phyloP scores from a whole-genome alignment of 2,329 filamentous ascomycete species.

The Atkinsonella texensis region DNA sequence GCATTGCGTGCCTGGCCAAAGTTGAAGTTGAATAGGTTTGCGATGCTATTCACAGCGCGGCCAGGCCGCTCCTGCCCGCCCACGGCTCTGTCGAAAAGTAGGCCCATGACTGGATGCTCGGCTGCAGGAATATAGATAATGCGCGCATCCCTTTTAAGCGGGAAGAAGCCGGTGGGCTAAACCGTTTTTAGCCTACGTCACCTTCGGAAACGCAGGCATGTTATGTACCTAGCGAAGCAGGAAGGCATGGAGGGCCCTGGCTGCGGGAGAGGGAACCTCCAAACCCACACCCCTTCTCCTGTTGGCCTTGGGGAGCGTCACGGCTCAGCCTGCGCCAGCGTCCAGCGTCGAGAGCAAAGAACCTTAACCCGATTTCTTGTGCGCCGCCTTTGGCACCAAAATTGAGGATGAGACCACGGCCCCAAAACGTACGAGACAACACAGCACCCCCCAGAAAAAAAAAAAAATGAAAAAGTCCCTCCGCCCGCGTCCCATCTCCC shows the following conservation, averaged over 20 bases:
- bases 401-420: constrained; percentile 28
- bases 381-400: constrained; percentile 28
- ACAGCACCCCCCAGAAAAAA: constrained; percentile 17
- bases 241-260: not conserved
- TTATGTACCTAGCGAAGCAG: not conserved
- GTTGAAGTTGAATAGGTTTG: not conserved
- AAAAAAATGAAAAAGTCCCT: constrained; percentile 20
- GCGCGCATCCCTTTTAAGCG: constrained; percentile 4
- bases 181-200: not conserved
- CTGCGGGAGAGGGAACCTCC: constrained; percentile 6
- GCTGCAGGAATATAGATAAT: constrained; percentile 7
- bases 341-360: constrained; percentile 13
- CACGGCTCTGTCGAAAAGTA: too few relatives aligned
- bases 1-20: not conserved
- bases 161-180: not conserved
- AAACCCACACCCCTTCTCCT: constrained; percentile 10
- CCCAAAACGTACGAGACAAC: constrained; percentile 26
- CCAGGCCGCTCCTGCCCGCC: constrained; percentile 1
- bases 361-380: constrained; percentile 24
- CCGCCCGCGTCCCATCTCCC: constrained; percentile 15
- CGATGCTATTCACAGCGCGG: constrained; percentile 7
- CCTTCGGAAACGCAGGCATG: not conserved
- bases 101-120: not conserved
- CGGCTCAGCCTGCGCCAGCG: constrained; percentile 12
- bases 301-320: constrained; percentile 14